Evolutionary conservation across 495 filamentous ascomycete genomes (phyloP), one percentile per base, ranked within the genome.

Genomic region (Xylaria venustula): DNA sequence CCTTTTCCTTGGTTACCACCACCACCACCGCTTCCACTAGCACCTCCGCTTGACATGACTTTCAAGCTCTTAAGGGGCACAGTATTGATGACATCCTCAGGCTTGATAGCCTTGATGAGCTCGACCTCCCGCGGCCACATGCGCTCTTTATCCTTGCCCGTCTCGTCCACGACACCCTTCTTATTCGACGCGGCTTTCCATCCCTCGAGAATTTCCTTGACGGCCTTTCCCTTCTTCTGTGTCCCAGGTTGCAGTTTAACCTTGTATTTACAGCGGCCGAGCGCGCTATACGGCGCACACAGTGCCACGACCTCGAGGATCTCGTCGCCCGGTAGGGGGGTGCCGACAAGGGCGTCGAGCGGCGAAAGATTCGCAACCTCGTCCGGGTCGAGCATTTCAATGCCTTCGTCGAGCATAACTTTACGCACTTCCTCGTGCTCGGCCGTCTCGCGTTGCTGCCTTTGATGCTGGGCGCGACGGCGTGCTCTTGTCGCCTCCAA

Each of bases 141-240:
- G 68, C 82, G 85, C 76, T 96, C 92, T 25, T 73, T 77, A 64
- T 92, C 91, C 60, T 74, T 48, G 26, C 72, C 75, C 53, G 70
- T 73, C 67, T 83, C 80, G 64, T 90, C 87, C 4, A 89, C 63
- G 20, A 75, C 80, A 8, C 83, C 81, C 69, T 83, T 81, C 59
- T 82, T 79, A 0, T 75, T 80, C n/a, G 76, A 71, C 56, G 79
- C 85, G 1, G 81, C 77, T 59, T 88, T 81, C 92, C 94, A 97
- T 48, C 81, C 81, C 37, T 83, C 83, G 17, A 96, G 68, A 41
- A 97, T 89, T 74, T 97, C 92, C 75, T 90, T 90, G 23, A 97
- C 86, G 15, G 93, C 94, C 72, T 97, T 98, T 1, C 93, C 93
- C 76, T 96, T 95, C 82, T 98, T 98, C 65, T 87, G 82, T 2